These are phyloP conservation scores for Plasmodium reichenowi DNA, from an alignment of 169 alveolate species.

Conservation along the genomic window DNA sequence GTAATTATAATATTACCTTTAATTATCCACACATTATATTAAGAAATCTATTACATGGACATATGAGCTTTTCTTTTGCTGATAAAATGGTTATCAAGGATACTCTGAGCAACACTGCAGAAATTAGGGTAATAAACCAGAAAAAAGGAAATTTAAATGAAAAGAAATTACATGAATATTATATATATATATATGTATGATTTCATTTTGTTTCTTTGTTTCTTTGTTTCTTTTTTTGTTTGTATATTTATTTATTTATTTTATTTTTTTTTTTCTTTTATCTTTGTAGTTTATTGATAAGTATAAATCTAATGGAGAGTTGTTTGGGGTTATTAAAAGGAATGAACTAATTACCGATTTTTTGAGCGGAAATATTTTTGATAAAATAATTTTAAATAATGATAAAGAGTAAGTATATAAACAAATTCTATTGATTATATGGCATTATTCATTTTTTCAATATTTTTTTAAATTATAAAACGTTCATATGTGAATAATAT, in stretches of 20 bases:
- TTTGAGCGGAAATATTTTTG: constrained; percentile 30
- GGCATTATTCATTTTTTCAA: background rate
- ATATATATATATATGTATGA: background rate
- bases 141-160: too few relatives aligned
- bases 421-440: background rate
- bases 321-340: constrained; percentile 25
- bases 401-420: constrained; percentile 7
- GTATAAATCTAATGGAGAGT: background rate
- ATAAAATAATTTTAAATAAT: constrained; percentile 10
- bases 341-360: constrained; percentile 9
- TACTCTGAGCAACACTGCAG: background rate
- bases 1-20: constrained; percentile 3
- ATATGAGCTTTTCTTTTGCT: constrained; percentile 5
- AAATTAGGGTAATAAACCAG: background rate
- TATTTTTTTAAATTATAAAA: background rate
- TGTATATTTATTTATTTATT: background rate
- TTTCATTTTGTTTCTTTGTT: background rate
- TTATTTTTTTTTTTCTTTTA: background rate
- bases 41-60: constrained; percentile 3
- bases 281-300: constrained; percentile 12
- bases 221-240: too few relatives aligned
- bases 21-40: constrained; percentile 3
- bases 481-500: background rate
- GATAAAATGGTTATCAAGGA: constrained; percentile 4
- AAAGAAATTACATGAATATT: background rate